Conservation (phyloP, 2,329 filamentous ascomycete genomes). For the Calonectria fujianensis region DNA sequence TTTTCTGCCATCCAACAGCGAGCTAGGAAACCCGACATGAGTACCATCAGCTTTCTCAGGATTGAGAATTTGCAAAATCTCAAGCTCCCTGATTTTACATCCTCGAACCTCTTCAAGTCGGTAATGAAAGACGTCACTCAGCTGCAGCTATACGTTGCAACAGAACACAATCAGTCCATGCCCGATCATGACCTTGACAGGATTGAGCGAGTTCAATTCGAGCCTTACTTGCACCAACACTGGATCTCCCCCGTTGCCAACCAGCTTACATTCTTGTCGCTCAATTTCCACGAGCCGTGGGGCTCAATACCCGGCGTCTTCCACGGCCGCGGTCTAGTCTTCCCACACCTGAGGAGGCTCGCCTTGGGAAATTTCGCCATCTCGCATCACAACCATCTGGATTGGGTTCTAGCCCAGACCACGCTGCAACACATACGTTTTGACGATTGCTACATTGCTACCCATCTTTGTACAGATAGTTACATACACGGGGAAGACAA, state of each 20-base stretch:
- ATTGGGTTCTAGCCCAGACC: background rate
- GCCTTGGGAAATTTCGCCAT: background rate
- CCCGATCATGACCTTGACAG: background rate
- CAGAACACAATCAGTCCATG: background rate
- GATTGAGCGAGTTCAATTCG: background rate
- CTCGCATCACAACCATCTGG: background rate
- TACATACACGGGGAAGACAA: background rate
- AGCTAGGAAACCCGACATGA: background rate
- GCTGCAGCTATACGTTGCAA: background rate
- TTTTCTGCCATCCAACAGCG: background rate
- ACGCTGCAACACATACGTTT: background rate
- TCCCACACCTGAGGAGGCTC: background rate
- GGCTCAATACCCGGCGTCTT: background rate
- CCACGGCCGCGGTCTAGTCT: background rate
- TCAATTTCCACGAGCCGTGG: background rate
- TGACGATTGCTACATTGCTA: background rate
- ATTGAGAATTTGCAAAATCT: background rate
- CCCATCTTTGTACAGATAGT: background rate
- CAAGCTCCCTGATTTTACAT: background rate
- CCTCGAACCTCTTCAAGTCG: background rate
- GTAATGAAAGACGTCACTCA: background rate
- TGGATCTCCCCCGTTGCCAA: background rate
- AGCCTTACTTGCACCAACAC: background rate
- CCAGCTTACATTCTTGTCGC: background rate
- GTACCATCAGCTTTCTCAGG: background rate